Percentiles rank a stretch among this genome's conserved stretches.
Evolutionary conservation across 805 yeast genomes (phyloP).

Genomic region (Ogataea angusta): DNA sequence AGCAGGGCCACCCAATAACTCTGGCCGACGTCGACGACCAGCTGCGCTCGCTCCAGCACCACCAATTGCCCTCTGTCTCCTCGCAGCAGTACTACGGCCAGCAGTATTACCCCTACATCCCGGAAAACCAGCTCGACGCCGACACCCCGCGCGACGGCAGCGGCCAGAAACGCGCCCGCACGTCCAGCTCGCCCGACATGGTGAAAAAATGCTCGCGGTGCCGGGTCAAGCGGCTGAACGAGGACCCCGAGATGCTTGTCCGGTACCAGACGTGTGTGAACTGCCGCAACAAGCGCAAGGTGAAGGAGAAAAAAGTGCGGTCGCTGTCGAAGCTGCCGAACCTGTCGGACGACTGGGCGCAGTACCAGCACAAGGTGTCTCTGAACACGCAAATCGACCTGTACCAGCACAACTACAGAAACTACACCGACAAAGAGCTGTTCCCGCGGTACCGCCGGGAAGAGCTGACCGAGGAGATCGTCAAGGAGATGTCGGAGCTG

Average conservation of each 20-base stretch:
- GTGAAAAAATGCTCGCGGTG: conserved; percentile 43
- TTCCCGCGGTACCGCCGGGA: conserved; percentile 35
- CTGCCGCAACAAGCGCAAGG: conserved; percentile 40
- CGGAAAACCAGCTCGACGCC: conserved; percentile 11
- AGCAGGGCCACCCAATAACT: conserved; percentile 14
- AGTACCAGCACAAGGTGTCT: conserved; percentile 34
- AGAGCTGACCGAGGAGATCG: conserved; percentile 32
- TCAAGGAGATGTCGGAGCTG: conserved; percentile 34
- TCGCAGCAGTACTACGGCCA: conserved; percentile 20
- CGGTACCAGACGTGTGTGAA: conserved; percentile 41
- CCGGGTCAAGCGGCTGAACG: conserved; percentile 37
- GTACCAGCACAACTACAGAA: conserved; percentile 35
- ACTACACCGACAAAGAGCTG: conserved; percentile 29
- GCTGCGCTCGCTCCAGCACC: conserved; percentile 19
- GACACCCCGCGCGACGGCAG: conserved; percentile 2
- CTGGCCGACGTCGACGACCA: conserved; percentile 27
- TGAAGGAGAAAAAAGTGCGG: conserved; percentile 30
- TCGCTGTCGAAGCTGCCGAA: conserved; percentile 34
- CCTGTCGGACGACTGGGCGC: conserved; percentile 33
- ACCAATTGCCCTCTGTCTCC: conserved; percentile 9
- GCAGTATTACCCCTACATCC: conserved; percentile 20
- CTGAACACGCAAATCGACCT: conserved; percentile 35
- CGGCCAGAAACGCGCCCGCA: conserved; percentile 10
- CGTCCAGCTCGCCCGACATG: conserved; percentile 12
- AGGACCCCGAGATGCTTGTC: conserved; percentile 31